A percentile compares a stretch with the other conserved stretches of the same genome.
Evolutionary conservation across 1,284 basidiomycete genomes (phyloP).

Genomic region (Cutaneotrichosporon sp.): DNA sequence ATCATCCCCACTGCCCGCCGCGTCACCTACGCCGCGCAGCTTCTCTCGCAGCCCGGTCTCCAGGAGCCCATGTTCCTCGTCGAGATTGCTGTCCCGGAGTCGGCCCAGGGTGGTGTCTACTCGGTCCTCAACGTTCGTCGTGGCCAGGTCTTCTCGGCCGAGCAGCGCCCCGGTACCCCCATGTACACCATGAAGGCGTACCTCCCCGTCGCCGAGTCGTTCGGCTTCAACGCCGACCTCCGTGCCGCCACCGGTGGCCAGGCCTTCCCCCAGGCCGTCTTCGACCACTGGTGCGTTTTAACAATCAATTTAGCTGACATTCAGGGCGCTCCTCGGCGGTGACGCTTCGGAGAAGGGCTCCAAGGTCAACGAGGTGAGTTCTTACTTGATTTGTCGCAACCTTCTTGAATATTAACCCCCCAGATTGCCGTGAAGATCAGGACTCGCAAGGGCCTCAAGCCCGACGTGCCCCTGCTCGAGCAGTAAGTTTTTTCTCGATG

Average conservation of each 20-base stretch:
- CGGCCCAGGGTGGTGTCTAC: constrained; percentile 98
- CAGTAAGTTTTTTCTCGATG: constrained; percentile 27
- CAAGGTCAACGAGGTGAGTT: constrained; percentile 69
- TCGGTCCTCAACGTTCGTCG: constrained; percentile 91
- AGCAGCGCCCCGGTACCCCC: constrained; percentile 94
- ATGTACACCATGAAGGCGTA: constrained; percentile 74
- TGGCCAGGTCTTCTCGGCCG: constrained; percentile 97
- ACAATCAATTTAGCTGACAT: too few relatives aligned
- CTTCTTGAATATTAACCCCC: too few relatives aligned
- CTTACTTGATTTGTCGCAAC: too few relatives aligned
- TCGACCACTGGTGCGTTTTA: constrained; percentile 96
- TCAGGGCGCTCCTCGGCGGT: constrained; percentile 61
- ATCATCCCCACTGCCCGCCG: constrained; percentile 98
- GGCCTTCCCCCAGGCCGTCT: constrained; percentile 96
- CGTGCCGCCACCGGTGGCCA: constrained; percentile 91
- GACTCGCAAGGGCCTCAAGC: constrained; percentile 58
- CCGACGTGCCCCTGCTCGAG: constrained; percentile 80
- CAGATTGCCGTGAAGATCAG: constrained; percentile 76
- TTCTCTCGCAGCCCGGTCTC: constrained; percentile 86
- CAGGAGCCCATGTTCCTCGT: constrained; percentile 99
- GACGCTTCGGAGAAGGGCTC: constrained; percentile 58
- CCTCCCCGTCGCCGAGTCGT: constrained; percentile 78
- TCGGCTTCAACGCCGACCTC: constrained; percentile 97
- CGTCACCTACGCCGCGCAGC: constrained; percentile 91
- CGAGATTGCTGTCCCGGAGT: constrained; percentile 98